Evolutionary conservation across 352 stramenopile species (phyloP).

Genomic region (Detonula confervacea): DNA sequence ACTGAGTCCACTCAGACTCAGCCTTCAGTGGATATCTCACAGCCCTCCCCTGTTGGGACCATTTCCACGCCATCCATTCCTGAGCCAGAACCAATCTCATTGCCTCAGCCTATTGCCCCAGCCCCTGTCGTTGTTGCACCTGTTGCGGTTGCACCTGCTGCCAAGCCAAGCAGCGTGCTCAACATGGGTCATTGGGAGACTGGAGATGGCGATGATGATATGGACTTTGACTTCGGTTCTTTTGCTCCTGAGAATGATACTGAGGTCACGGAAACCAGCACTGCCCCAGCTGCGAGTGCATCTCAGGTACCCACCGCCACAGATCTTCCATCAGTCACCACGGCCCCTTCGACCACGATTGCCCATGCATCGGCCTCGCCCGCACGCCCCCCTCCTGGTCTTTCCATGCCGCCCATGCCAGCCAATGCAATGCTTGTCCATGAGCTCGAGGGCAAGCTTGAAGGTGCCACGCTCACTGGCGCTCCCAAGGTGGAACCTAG

Average conservation of each 20-base stretch:
- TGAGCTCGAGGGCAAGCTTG: conserved; percentile 82
- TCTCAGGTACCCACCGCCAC: conserved; percentile 6
- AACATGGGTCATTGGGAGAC: conserved; percentile 85
- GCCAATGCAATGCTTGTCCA: conserved; percentile 77
- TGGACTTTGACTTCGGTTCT: conserved; percentile 84
- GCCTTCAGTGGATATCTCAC: conserved; percentile 27
- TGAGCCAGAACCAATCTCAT: conserved; percentile 23
- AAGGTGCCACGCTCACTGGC: conserved; percentile 62
- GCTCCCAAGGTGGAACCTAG: conserved; percentile 40
- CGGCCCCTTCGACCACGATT: no score
- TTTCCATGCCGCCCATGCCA: conserved; percentile 83
- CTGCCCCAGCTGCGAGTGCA: not conserved
- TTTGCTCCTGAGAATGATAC: conserved; percentile 71
- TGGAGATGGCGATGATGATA: conserved; percentile 62
- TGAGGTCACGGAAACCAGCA: conserved; percentile 18
- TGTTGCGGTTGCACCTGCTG: conserved; percentile 11
- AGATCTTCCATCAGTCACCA: conserved; percentile 21
- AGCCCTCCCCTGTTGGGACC: conserved; percentile 15
- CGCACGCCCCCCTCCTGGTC: conserved; percentile 74
- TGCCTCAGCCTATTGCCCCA: conserved; percentile 22
- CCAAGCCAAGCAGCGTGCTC: conserved; percentile 69
- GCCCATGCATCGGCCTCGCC: conserved; percentile 55
- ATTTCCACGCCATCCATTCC: conserved; percentile 24
- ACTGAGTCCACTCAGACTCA: conserved; percentile 33
- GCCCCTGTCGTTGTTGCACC: no score